Evolutionary conservation across 1,284 basidiomycete species (phyloP).

Genomic region (Quambalaria eucalypti): DNA sequence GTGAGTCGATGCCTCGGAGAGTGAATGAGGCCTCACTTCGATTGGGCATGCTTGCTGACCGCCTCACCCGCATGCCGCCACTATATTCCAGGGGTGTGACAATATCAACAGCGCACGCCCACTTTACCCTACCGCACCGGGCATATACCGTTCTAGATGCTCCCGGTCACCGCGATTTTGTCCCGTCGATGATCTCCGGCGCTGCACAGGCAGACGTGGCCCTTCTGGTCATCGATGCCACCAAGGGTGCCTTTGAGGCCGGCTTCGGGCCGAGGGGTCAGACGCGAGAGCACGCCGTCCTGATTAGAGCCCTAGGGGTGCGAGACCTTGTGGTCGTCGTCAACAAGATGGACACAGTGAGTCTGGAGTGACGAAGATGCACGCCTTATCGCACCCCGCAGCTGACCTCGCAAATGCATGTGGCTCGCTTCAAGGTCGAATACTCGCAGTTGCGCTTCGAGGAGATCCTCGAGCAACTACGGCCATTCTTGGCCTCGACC

Average conservation of each 20-base stretch:
- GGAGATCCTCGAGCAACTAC: slow-evolving; percentile 66
- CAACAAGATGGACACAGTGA: slow-evolving; percentile 73
- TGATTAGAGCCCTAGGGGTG: slow-evolving; percentile 89
- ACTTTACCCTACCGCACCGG: slow-evolving; percentile 66
- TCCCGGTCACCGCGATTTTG: slow-evolving; percentile 92
- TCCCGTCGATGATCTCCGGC: slow-evolving; percentile 98
- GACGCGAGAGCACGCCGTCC: slow-evolving; percentile 87
- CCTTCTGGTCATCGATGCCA: slow-evolving; percentile 84
- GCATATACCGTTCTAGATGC: slow-evolving; percentile 88
- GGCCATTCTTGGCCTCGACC: slow-evolving; percentile 73
- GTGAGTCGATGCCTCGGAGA: too few relatives aligned
- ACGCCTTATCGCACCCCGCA: not conserved
- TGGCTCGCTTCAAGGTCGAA: slow-evolving; percentile 56
- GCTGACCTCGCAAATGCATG: not conserved
- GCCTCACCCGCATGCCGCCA: not conserved
- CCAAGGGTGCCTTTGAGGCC: slow-evolving; percentile 84
- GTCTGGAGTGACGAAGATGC: not conserved
- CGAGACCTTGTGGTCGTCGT: slow-evolving; percentile 82
- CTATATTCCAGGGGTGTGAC: slow-evolving; percentile 70
- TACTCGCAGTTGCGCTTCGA: slow-evolving; percentile 78
- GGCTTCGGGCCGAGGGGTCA: slow-evolving; percentile 90
- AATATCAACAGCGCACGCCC: slow-evolving; percentile 87
- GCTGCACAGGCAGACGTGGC: slow-evolving; percentile 95
- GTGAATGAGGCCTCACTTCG: too few relatives aligned
- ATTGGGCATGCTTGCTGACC: slow-evolving; percentile 1